Conservation (phyloP, 106 monocot genomes). For the Acorus gramineus region DNA sequence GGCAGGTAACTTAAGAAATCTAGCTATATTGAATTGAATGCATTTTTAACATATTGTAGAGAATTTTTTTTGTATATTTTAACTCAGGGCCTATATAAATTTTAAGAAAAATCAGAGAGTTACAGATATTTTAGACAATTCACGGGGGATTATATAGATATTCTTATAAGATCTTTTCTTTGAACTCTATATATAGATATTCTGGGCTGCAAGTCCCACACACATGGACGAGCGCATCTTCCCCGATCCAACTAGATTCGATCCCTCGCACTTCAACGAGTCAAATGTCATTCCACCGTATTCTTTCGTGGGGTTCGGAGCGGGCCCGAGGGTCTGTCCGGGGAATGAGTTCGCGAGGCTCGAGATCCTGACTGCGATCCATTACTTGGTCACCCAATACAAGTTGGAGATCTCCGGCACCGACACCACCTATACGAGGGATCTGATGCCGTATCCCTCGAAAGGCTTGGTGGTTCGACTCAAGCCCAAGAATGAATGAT, state of each 20-base stretch:
- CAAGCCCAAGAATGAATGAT: background rate
- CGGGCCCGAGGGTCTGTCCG: constrained; percentile 24
- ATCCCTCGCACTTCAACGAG: constrained; percentile 17
- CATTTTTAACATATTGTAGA: background rate
- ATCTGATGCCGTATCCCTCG: constrained; percentile 26
- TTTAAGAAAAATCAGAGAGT: no score
- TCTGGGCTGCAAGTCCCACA: constrained; percentile 24
- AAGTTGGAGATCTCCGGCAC: constrained; percentile 23
- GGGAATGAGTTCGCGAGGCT: constrained; percentile 27
- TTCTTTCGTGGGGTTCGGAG: constrained; percentile 26
- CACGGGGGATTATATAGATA: background rate
- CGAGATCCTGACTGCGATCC: constrained; percentile 24
- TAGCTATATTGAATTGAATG: background rate
- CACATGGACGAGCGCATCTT: constrained; percentile 25
- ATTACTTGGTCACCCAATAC: constrained; percentile 21
- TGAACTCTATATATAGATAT: constrained; percentile 9
- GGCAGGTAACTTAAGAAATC: constrained; percentile 16
- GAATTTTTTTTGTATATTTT: no score
- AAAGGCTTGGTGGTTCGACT: constrained; percentile 23
- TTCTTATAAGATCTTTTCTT: no score
- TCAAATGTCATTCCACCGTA: constrained; percentile 7
- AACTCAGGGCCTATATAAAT: background rate
- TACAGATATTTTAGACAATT: background rate
- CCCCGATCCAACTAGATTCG: constrained; percentile 17
- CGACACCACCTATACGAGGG: constrained; percentile 14